Base-by-base conservation (phyloP, 345 rosid species). In the Arabidopsis arenosa region DNA sequence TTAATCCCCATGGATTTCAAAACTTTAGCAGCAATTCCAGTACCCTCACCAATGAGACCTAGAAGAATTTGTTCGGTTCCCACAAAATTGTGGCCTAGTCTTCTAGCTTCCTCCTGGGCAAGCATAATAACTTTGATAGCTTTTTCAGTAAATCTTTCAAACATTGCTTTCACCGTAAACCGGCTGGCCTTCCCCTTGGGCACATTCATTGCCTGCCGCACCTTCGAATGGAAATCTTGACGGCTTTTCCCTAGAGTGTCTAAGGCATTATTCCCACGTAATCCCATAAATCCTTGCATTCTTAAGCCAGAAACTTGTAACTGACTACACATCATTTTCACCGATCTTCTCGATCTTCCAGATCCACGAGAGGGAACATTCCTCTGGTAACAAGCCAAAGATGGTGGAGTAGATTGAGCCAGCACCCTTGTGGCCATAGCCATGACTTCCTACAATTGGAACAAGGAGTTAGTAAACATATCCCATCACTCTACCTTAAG, bases 1-100 rank as follows among this genome's bases (percentile, higher is more conserved):
- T 90, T 94, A 81, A 94, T 94, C 68, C 98, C 98, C 97, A 92
- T 86, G 58, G 97, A 92, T 68, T 94, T 92, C 65, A 94, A 90
- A 66, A 94, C 97, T 79, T 92, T 90, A 1, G 98, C 97, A 68
- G 98, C 97, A 81, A 94, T 92, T 8, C 97, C 97, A 68, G 98
- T 90, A 67, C 98, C 98, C 80, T 92, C 96, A 52, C 97, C 96
- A 40, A 94, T 92, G 60, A 94, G 97, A 73, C 98, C 97, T 44
- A 94, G 80, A 15, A 94, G 83, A 59, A 94, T 90, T 72, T 92
- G 98, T 55, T 94, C 97, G 0, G 98, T 94, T 45, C 98, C 98
- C 54, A 92, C 98, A 75, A 91, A 93, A 76, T 91, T 93, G 80
- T 93, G 98, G 67, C 98, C 97, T 61, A 93, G 89, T 71, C 97